Evolutionary conservation across 805 yeast genomes (phyloP).

Genomic region (Candida krabiensis): DNA sequence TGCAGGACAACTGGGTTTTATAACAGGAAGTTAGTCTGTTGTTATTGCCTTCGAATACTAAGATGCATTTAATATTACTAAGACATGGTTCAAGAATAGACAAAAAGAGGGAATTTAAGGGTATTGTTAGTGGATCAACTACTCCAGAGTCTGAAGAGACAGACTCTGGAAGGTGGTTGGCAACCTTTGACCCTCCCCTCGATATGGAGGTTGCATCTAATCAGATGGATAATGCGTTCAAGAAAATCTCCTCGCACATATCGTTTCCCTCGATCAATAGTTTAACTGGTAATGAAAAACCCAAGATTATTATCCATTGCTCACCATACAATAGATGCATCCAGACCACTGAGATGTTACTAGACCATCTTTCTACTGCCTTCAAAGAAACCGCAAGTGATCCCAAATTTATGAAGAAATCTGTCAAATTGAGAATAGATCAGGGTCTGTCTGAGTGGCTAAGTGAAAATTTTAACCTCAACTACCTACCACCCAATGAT

Average conservation of each 20-base stretch:
- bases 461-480: constrained; percentile 38
- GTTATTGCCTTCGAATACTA: too few species aligned
- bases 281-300: constrained; percentile 1
- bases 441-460: constrained; percentile 46
- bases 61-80: constrained; percentile 34
- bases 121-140: neutral
- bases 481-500: constrained; percentile 45
- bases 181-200: constrained; percentile 38
- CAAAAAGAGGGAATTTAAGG: constrained; percentile 13
- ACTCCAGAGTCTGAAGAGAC: constrained; percentile 3
- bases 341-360: constrained; percentile 38
- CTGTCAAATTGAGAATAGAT: constrained; percentile 36
- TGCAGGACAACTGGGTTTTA: too few species aligned
- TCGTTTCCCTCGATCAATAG: constrained; percentile 8
- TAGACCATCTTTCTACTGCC: constrained; percentile 18
- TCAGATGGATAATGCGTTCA: constrained; percentile 31
- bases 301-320: constrained; percentile 34
- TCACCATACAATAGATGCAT: constrained; percentile 47
- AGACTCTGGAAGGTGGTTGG: constrained; percentile 32
- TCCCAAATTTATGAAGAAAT: constrained; percentile 3
- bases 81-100: constrained; percentile 36
- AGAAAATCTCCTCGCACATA: constrained; percentile 26
- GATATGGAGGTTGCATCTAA: constrained; percentile 20
- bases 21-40: too few species aligned
- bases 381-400: neutral